Conservation (phyloP, 352 stramenopile genomes). For the Pythium aristosporum region DNA sequence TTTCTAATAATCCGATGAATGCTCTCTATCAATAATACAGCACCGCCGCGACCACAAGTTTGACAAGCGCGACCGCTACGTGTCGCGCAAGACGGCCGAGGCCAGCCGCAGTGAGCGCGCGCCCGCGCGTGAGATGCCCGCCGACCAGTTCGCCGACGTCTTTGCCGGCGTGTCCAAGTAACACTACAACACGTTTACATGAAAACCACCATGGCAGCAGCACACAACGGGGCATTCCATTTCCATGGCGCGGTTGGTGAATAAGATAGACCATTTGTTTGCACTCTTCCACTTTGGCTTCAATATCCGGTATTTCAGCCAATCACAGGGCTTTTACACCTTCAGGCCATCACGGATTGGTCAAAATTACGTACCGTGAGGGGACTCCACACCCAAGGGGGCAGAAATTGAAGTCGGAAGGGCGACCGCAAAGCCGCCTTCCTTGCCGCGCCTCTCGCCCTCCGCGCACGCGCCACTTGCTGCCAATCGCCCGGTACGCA, state of each 20-base stretch:
- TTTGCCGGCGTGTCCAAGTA: conserved; percentile 54
- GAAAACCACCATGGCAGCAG: background rate
- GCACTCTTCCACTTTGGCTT: background rate
- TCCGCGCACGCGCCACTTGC: background rate
- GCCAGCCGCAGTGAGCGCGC: conserved; percentile 73
- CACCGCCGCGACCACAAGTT: conserved; percentile 86
- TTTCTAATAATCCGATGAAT: background rate
- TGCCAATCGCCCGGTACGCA: too few species aligned
- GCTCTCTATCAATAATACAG: conserved; percentile 16
- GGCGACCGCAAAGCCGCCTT: background rate
- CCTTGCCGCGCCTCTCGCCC: background rate
- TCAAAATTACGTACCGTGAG: background rate
- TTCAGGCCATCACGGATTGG: background rate
- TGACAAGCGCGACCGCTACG: conserved; percentile 92
- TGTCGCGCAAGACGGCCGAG: conserved; percentile 88
- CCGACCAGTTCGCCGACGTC: conserved; percentile 85
- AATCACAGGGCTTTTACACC: background rate
- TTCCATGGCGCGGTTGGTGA: background rate
- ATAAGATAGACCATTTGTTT: background rate
- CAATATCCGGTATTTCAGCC: background rate
- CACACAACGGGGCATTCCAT: background rate
- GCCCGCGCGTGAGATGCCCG: conserved; percentile 63
- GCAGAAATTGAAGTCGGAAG: conserved; percentile 15
- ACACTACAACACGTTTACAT: conserved; percentile 7
- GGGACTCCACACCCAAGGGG: background rate